Evolutionary conservation across 2,329 filamentous ascomycete species (phyloP), one percentile per base, ranked within the genome.

Genomic region (Trichoderma gracile): DNA sequence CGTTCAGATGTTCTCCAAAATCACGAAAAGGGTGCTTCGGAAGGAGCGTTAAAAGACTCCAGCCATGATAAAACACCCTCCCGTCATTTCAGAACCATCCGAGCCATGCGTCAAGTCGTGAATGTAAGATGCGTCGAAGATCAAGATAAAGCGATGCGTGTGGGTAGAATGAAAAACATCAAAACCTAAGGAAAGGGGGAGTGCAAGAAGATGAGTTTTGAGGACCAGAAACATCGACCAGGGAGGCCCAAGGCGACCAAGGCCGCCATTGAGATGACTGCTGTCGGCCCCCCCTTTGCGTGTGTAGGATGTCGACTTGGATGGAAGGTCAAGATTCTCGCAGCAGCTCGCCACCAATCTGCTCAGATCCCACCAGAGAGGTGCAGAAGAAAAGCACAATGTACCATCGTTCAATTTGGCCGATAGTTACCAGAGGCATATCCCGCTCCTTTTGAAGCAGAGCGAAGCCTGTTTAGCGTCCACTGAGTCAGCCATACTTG

Each of bases 381-480:
- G 58, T 58, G 66, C 58, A 53, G n/a, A 61, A 53, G 55, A 54
- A 57, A 62, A 54, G 69, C 67, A 65, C 47, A 69, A 27, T 27
- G 23, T 40, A 33, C 57, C 70, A 70, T 73, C 69, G 71, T 71
- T 76, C 69, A 73, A 62, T 71, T 70, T 50, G 75, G 73, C 69
- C 75, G 75, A 70, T 76, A 75, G 71, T 69, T 75, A 74, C 75
- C 75, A 70, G 76, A 76, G 76, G 75, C 75, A 71, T 77, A 72
- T 74, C 74, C 81, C 81, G 80, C 83, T 83, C 86, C 87, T 81
- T 89, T 90, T 74, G 89, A 89, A 84, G 88, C 87, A 83, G 89
- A 92, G 84, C 89, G 89, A 84, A 92, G 89, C 88, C 89, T 92
- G 86, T 88, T 89, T 77, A 89, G 85, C 88, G 88, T 85, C 88